Evolutionary conservation across 768 basidiomycete species (phyloP).

Genomic region (Trametes maxima): DNA sequence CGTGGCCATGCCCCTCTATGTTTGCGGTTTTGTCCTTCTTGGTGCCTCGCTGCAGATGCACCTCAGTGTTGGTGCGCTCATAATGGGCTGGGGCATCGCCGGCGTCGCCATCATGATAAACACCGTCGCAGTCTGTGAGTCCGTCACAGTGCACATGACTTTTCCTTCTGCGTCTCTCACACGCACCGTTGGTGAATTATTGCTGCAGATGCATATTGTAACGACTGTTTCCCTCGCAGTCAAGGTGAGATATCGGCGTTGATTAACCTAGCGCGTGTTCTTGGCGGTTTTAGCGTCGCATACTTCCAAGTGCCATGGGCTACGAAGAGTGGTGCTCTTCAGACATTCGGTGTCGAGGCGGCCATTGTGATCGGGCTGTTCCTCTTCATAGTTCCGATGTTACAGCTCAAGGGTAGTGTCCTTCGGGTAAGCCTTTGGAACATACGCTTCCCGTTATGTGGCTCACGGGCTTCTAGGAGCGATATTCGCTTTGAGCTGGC

Average conservation of each 20-base stretch:
- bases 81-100: slow-evolving; percentile 74
- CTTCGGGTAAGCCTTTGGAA: slow-evolving; percentile 44
- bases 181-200: not conserved
- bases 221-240: slow-evolving; percentile 48
- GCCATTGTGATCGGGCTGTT: slow-evolving; percentile 59
- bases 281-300: slow-evolving; percentile 66
- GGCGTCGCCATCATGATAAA: slow-evolving; percentile 58
- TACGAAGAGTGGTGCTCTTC: slow-evolving; percentile 56
- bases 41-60: slow-evolving; percentile 58
- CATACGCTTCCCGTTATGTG: too few relatives aligned
- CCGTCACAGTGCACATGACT: not conserved
- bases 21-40: slow-evolving; percentile 61
- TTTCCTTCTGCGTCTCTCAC: slow-evolving; percentile 26
- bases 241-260: slow-evolving; percentile 67
- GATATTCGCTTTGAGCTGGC: too few relatives aligned
- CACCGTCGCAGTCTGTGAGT: slow-evolving; percentile 63
- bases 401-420: slow-evolving; percentile 51
- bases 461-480: too few relatives aligned
- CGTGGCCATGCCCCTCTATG: slow-evolving; percentile 58
- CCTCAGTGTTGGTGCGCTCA: slow-evolving; percentile 50
- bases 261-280: slow-evolving; percentile 55
- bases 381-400: slow-evolving; percentile 51
- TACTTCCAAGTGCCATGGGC: slow-evolving; percentile 74
- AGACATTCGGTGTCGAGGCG: slow-evolving; percentile 64
- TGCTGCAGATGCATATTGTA: slow-evolving; percentile 47